Conservation (phyloP, 768 basidiomycete genomes). For the Boletales sp. region DNA sequence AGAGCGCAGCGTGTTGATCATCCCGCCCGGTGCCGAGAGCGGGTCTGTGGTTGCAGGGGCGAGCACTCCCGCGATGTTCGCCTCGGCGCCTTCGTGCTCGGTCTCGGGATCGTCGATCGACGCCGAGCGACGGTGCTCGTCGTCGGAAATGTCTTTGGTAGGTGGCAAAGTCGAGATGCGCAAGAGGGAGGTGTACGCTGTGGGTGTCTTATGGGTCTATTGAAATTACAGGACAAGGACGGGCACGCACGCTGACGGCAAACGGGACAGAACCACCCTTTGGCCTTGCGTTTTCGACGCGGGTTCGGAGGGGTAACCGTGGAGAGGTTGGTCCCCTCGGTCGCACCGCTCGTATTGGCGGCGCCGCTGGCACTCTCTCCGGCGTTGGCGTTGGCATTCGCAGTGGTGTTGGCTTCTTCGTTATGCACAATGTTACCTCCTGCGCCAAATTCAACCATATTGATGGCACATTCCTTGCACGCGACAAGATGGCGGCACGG, state of each 20-base stretch:
- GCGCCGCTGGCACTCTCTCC: slow-evolving; percentile 19
- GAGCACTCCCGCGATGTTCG: neutral
- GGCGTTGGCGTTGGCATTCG: slow-evolving; percentile 23
- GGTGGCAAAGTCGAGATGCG: slow-evolving; percentile 74
- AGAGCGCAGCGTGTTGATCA: slow-evolving; percentile 26
- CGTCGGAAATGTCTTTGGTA: slow-evolving; percentile 36
- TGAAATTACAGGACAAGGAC: neutral
- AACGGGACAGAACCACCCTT: slow-evolving; percentile 97
- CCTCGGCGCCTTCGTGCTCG: slow-evolving; percentile 16
- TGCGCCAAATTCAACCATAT: slow-evolving; percentile 97
- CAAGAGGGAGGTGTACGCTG: slow-evolving; percentile 86
- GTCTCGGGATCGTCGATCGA: slow-evolving; percentile 27
- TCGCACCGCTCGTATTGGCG: slow-evolving; percentile 17
- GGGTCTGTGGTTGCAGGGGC: slow-evolving; percentile 8
- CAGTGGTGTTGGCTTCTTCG: slow-evolving; percentile 34
- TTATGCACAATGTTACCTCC: slow-evolving; percentile 79
- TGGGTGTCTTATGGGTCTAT: neutral
- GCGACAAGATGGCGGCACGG: slow-evolving; percentile 94
- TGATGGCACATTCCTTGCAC: slow-evolving; percentile 91
- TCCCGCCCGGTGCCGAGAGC: slow-evolving; percentile 8
- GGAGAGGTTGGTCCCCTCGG: slow-evolving; percentile 21
- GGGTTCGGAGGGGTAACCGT: slow-evolving; percentile 35
- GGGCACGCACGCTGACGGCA: slow-evolving; percentile 82
- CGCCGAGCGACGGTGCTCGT: slow-evolving; percentile 23
- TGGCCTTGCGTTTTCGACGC: slow-evolving; percentile 86